phyloP scores from a whole-genome alignment of 257 asterid genomes.

The Euphrasia confusa region DNA sequence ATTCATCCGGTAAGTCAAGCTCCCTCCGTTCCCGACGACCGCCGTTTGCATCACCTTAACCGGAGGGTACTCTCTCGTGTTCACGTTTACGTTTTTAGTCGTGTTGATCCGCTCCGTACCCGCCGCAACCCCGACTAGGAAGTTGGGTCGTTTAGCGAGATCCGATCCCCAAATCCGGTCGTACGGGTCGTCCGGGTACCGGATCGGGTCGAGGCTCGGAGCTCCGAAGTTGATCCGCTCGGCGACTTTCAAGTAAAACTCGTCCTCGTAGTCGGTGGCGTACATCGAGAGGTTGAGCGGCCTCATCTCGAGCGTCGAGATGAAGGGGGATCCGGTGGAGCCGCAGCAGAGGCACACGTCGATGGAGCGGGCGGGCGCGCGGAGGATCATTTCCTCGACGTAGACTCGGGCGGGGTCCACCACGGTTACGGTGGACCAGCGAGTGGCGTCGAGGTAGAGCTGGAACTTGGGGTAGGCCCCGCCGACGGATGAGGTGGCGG shows the following conservation, averaged over 20 bases:
- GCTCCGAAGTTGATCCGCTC: constrained; percentile 91
- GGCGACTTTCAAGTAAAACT: constrained; percentile 62
- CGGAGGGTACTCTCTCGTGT: constrained; percentile 91
- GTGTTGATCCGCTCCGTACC: constrained; percentile 87
- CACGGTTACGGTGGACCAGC: constrained; percentile 78
- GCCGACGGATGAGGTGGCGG: constrained; percentile 29
- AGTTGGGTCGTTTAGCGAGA: constrained; percentile 66
- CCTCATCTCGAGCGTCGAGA: constrained; percentile 86
- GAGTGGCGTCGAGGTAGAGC: constrained; percentile 82
- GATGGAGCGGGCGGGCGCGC: constrained; percentile 68
- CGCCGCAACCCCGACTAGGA: constrained; percentile 85
- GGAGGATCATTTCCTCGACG: constrained; percentile 74
- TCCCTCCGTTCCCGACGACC: constrained; percentile 74
- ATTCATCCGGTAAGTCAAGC: constrained; percentile 66
- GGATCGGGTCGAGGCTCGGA: constrained; percentile 25
- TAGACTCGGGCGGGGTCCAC: constrained; percentile 65
- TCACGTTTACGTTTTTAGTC: constrained; percentile 43
- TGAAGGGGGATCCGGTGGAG: constrained; percentile 79
- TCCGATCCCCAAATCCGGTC: constrained; percentile 98
- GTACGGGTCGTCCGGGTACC: constrained; percentile 94
- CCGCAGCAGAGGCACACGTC: constrained; percentile 92
- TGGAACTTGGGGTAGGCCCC: constrained; percentile 81
- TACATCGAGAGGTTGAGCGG: constrained; percentile 90
- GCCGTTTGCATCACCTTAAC: constrained; percentile 95
- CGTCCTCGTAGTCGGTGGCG: constrained; percentile 87